Conservation (phyloP, 805 yeast species). For the Clavispora phyllophila region DNA sequence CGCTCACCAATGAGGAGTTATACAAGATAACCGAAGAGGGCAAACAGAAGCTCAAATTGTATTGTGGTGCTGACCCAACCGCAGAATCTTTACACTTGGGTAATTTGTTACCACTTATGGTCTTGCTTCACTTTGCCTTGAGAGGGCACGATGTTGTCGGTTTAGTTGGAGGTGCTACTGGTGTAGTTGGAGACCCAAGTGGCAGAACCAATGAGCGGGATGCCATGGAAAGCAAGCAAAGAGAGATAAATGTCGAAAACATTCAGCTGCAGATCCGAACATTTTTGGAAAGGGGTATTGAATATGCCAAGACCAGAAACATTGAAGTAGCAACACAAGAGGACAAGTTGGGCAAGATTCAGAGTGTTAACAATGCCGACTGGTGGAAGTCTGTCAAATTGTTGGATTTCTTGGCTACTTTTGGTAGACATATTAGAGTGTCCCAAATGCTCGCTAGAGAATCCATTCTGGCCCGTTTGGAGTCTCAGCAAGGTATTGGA, state of each 20-base stretch:
- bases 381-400: constrained; percentile 86
- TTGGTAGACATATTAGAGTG: constrained; percentile 76
- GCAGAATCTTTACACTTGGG: constrained; percentile 89
- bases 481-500: constrained; percentile 72
- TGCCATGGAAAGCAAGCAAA: constrained; percentile 46
- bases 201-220: constrained; percentile 78
- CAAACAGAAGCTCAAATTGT: constrained; percentile 47
- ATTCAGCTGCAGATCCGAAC: constrained; percentile 58
- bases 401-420: constrained; percentile 70
- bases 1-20: constrained; percentile 34
- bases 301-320: constrained; percentile 54
- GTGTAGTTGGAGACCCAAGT: constrained; percentile 94
- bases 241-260: constrained; percentile 51
- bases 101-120: constrained; percentile 81
- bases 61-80: constrained; percentile 96
- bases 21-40: constrained; percentile 25
- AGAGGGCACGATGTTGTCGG: constrained; percentile 85
- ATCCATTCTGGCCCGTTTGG: constrained; percentile 71
- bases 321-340: constrained; percentile 20
- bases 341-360: constrained; percentile 31
- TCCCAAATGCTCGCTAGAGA: constrained; percentile 87
- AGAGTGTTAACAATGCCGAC: constrained; percentile 56
- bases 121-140: constrained; percentile 73
- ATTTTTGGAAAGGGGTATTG: constrained; percentile 59
- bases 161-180: constrained; percentile 93